A percentile compares a stretch with the other conserved stretches of the same genome.
Conservation (phyloP, 441 rosid genomes). For the Bruguiera hainesii region DNA sequence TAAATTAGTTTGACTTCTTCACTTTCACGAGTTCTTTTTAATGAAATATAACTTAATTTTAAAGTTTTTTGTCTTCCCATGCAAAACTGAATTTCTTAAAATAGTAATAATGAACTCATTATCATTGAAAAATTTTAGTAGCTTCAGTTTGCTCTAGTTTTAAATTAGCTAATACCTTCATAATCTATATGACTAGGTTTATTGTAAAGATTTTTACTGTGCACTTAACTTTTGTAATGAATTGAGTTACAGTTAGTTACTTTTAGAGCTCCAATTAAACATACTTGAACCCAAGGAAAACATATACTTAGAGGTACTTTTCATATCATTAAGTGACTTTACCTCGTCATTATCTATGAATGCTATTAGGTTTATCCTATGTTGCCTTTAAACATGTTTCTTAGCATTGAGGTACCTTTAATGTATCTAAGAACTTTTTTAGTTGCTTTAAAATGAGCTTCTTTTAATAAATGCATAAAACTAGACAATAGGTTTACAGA, state of each 20-base stretch:
- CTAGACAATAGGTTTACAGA: not conserved
- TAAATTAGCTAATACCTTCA: not conserved
- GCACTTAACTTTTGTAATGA: not conserved
- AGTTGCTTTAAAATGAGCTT: too few species aligned
- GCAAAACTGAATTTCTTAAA: not conserved
- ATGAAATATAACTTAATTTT: not conserved
- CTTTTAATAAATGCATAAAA: not conserved
- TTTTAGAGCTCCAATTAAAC: not conserved
- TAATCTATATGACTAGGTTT: not conserved
- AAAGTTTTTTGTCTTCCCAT: not conserved
- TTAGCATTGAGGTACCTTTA: not conserved
- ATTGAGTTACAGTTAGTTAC: not conserved
- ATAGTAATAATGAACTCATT: not conserved
- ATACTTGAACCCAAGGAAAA: not conserved
- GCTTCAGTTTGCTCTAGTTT: not conserved
- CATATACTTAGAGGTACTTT: not conserved
- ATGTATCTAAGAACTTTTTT: not conserved
- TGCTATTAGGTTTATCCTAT: not conserved
- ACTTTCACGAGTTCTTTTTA: not conserved
- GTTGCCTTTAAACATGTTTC: not conserved
- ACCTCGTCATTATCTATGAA: not conserved
- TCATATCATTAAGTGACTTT: not conserved
- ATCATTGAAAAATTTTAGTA: not conserved
- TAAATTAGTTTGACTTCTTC: not conserved
- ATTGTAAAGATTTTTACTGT: too few species aligned